Conservation (phyloP, 192 early-diverging fungal species). For the Backusella tuberculispora region DNA sequence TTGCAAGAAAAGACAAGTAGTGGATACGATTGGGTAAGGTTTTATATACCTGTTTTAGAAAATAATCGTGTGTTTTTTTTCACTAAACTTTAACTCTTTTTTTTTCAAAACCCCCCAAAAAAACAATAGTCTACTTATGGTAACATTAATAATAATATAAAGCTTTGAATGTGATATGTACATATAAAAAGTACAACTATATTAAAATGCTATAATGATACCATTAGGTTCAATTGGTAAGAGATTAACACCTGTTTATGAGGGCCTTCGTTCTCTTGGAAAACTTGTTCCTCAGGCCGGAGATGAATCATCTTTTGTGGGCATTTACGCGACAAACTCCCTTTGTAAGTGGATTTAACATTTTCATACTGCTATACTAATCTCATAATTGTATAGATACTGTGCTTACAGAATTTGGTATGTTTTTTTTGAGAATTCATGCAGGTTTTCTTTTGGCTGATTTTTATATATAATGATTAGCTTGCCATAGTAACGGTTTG, state of each 20-base stretch:
- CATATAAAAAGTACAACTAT: background rate
- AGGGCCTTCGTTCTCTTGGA: constrained; percentile 23
- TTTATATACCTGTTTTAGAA: constrained; percentile 14
- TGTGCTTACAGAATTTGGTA: constrained; percentile 24
- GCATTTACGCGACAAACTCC: constrained; percentile 39
- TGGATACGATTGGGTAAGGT: constrained; percentile 38
- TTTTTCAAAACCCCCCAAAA: background rate
- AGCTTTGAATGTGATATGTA: background rate
- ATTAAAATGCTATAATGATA: background rate
- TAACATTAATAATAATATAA: constrained; percentile 21
- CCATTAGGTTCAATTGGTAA: constrained; percentile 1
- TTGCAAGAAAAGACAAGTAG: constrained; percentile 6
- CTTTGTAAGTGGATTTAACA: constrained; percentile 38
- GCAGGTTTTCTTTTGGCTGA: background rate
- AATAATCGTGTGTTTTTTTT: background rate
- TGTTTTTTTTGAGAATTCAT: background rate
- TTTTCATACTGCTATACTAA: background rate
- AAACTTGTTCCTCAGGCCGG: constrained; percentile 30
- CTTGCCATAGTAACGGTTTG: constrained; percentile 31
- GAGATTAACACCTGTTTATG: constrained; percentile 15
- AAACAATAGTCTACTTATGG: constrained; percentile 43
- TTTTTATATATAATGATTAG: background rate
- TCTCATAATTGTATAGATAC: constrained; percentile 12
- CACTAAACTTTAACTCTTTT: constrained; percentile 11
- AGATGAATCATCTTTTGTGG: constrained; percentile 40